Percentiles rank a stretch among this genome's conserved stretches.
Conservation (phyloP, 1,284 basidiomycete species). For the Rhodotorula sp. region DNA sequence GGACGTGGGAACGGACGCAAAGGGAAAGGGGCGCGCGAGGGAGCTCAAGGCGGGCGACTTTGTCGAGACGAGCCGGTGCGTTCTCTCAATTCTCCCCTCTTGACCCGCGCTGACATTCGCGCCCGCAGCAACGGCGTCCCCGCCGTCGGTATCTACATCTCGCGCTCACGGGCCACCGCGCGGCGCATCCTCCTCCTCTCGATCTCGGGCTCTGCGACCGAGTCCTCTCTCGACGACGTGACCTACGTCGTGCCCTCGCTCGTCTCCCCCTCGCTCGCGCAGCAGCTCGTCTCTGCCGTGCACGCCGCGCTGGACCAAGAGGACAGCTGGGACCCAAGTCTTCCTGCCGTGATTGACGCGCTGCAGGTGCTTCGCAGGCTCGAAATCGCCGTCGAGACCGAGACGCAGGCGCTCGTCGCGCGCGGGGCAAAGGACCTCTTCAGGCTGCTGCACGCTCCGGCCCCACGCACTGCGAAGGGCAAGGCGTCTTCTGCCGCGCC, state of each 20-base stretch:
- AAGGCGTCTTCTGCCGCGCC: constrained; percentile 34
- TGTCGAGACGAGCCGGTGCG: constrained; percentile 26
- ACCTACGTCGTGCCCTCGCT: constrained; percentile 51
- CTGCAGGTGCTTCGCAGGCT: constrained; percentile 47
- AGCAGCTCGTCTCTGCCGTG: background rate
- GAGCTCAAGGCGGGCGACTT: constrained; percentile 16
- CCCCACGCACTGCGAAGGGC: constrained; percentile 39
- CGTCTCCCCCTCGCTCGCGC: constrained; percentile 42
- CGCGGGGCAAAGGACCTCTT: constrained; percentile 30
- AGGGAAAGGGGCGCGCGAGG: background rate
- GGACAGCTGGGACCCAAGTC: constrained; percentile 37
- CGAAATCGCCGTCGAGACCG: constrained; percentile 44
- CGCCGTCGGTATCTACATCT: constrained; percentile 17
- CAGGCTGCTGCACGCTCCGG: constrained; percentile 42
- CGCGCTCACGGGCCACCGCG: background rate
- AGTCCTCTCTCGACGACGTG: constrained; percentile 49
- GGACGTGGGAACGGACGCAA: background rate
- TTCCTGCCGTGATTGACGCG: constrained; percentile 42
- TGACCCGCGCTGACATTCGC: background rate
- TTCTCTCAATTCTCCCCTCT: background rate
- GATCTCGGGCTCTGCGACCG: constrained; percentile 49
- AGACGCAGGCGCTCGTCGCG: constrained; percentile 41
- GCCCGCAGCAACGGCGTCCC: constrained; percentile 13
- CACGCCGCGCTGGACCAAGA: constrained; percentile 3
- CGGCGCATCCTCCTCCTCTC: constrained; percentile 48